phyloP scores from a whole-genome alignment of 2,329 filamentous ascomycete genomes.

The Metarhizium robertsii region DNA sequence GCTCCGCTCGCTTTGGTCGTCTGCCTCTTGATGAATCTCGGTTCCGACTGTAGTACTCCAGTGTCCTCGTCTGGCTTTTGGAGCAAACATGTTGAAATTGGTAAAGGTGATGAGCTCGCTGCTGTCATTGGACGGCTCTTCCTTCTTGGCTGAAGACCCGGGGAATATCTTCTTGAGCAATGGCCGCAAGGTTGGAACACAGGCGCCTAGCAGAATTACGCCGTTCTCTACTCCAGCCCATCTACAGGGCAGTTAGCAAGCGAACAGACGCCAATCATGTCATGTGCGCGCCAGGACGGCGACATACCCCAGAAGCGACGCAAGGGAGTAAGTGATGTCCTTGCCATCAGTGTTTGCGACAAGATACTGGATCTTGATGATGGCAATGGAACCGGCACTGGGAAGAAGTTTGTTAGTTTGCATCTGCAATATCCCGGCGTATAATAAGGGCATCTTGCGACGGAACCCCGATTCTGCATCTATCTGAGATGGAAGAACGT shows the following conservation, averaged over 20 bases:
- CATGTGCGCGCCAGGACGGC: background rate
- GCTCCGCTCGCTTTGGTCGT: constrained; percentile 3
- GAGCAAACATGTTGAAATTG: constrained; percentile 5
- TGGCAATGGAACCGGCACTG: constrained; percentile 5
- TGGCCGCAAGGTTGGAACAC: constrained; percentile 5
- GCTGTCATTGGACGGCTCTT: background rate
- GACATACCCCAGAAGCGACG: constrained; percentile 4
- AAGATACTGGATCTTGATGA: constrained; percentile 6
- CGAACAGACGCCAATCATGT: background rate
- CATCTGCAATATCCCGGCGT: background rate
- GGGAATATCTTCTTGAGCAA: constrained; percentile 5
- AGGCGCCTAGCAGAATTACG: constrained; percentile 5
- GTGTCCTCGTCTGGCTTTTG: constrained; percentile 1
- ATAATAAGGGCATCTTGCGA: background rate
- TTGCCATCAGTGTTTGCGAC: constrained; percentile 3
- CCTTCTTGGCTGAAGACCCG: background rate
- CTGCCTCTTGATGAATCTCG: background rate
- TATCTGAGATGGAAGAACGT: too few species aligned
- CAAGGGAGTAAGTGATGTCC: constrained; percentile 7
- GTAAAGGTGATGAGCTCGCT: constrained; percentile 5
- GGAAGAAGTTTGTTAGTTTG: background rate
- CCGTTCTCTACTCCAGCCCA: constrained; percentile 8
- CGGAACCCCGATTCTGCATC: too few species aligned
- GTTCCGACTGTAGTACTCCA: constrained; percentile 8
- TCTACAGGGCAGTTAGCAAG: background rate